A percentile compares a stretch with the other conserved stretches of the same genome.
phyloP scores from a whole-genome alignment of 805 yeast species.

The Ogataea naganishii region DNA sequence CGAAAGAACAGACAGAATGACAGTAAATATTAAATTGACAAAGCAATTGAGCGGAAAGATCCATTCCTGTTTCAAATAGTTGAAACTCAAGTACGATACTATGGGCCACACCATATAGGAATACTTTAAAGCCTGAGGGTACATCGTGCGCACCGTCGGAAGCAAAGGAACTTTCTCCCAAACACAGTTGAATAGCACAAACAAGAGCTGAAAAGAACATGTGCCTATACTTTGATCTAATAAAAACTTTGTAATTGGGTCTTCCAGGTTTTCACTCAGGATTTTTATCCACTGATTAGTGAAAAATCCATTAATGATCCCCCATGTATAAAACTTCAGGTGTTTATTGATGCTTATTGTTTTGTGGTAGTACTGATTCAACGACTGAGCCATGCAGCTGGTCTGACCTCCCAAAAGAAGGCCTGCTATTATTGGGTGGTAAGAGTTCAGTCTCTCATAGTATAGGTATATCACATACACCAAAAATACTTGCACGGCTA shows the following conservation, averaged over 20 bases:
- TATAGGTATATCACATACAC: slow-evolving; percentile 15
- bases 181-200: slow-evolving; percentile 36
- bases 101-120: slow-evolving; percentile 55
- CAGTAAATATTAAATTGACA: slow-evolving; percentile 48
- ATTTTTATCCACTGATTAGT: slow-evolving; percentile 47
- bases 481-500: slow-evolving; percentile 14
- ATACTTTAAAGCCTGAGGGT: slow-evolving; percentile 38
- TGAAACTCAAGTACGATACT: slow-evolving; percentile 42
- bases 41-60: slow-evolving; percentile 54
- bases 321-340: slow-evolving; percentile 51
- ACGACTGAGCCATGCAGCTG: slow-evolving; percentile 20
- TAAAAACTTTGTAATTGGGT: slow-evolving; percentile 29
- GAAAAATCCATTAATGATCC: slow-evolving; percentile 46
- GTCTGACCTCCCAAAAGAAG: slow-evolving; percentile 19
- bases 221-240: slow-evolving; percentile 50
- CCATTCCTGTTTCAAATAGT: slow-evolving; percentile 35
- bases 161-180: slow-evolving; percentile 43
- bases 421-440: slow-evolving; percentile 18
- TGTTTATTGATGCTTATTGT: slow-evolving; percentile 16
- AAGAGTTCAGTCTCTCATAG: slow-evolving; percentile 15
- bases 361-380: slow-evolving; percentile 18
- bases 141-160: slow-evolving; percentile 27
- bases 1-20: slow-evolving; percentile 33
- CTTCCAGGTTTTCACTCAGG: slow-evolving; percentile 29
- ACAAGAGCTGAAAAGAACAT: slow-evolving; percentile 43